Evolutionary conservation across 1,284 basidiomycete genomes (phyloP), one percentile per base, ranked within the genome.

Genomic region (Sporisorium sorghi): DNA sequence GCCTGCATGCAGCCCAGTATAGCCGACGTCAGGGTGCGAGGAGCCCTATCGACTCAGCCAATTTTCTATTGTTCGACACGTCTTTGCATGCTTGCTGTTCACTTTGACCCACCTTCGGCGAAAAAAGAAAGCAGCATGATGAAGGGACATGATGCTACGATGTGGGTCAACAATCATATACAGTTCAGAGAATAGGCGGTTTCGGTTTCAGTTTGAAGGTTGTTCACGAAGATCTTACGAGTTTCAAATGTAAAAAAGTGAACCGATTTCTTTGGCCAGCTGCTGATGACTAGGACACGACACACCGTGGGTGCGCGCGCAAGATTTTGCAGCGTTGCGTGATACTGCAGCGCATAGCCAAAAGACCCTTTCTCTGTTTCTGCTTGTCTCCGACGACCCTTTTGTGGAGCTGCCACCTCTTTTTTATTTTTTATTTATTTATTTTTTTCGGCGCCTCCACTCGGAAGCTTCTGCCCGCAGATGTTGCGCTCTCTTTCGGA

Each of bases 281-380:
- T n/a, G n/a, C 17, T 44, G 52, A 44, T 54, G 52, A 54, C 52
- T 54, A 54, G 52, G 52, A 49, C 11, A 17, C 35, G 8, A 40
- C 37, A 19, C 37, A 5, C 28, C n/a, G n/a, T n/a, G n/a, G n/a
- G n/a, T n/a, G 32, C 30, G 47, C 32, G 47, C 49, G 58, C 58
- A 47, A 47, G 32, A 24, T 47, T 35, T 42, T 44, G 49, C 49
- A 46, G 30, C 12, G 19, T 53, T 59, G 58, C 58, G 54, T 56
- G 54, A 56, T 56, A 24, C 23, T 24, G 54, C 54, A 46, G 46
- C 4, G 17, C 35, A n/a, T n/a, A n/a, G n/a, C n/a, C n/a, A n/a
- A n/a, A 24, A 47, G 43, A 55, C 53, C 46, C 46, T 58, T 44
- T 2, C 37, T 48, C 8, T 24, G 14, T 12, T 33, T 17, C 3